A percentile compares a stretch with the other conserved stretches of the same genome.
These are phyloP conservation scores for Aspergillus taichungensis DNA, from an alignment of 495 filamentous ascomycete genomes.

Conservation along the genomic window DNA sequence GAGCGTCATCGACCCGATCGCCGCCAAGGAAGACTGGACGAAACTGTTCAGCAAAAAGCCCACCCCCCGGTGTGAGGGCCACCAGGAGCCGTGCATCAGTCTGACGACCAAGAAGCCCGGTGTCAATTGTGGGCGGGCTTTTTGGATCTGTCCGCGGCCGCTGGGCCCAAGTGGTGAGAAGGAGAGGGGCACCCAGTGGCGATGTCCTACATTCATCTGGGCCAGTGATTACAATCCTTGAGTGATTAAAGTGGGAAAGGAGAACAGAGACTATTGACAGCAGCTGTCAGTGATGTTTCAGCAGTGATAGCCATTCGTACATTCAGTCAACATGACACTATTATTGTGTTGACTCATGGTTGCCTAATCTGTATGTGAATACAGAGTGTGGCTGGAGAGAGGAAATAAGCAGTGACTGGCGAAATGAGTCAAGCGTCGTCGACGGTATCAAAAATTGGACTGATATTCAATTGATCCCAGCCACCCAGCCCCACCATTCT, in stretches of 20 bases:
- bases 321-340: too few relatives aligned
- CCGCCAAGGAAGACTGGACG: conserved; percentile 74
- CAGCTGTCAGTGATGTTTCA: too few relatives aligned
- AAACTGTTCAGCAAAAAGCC: conserved; percentile 71
- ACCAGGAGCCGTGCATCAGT: conserved; percentile 76
- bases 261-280: too few relatives aligned
- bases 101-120: conserved; percentile 80
- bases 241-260: neutral
- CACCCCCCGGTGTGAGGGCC: conserved; percentile 69
- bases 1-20: conserved; percentile 56
- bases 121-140: conserved; percentile 70
- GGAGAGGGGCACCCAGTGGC: conserved; percentile 73
- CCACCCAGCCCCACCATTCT: too few relatives aligned
- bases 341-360: too few relatives aligned
- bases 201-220: conserved; percentile 86
- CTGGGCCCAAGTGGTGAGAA: conserved; percentile 76
- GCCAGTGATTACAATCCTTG: conserved; percentile 65
- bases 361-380: too few relatives aligned
- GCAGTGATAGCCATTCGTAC: too few relatives aligned
- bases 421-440: too few relatives aligned
- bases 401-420: too few relatives aligned
- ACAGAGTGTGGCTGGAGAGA: too few relatives aligned
- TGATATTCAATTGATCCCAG: too few relatives aligned
- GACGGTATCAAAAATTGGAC: too few relatives aligned
- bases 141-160: conserved; percentile 80